Evolutionary conservation across 495 filamentous ascomycete genomes (phyloP).

Genomic region (Emericellopsis terricola): DNA sequence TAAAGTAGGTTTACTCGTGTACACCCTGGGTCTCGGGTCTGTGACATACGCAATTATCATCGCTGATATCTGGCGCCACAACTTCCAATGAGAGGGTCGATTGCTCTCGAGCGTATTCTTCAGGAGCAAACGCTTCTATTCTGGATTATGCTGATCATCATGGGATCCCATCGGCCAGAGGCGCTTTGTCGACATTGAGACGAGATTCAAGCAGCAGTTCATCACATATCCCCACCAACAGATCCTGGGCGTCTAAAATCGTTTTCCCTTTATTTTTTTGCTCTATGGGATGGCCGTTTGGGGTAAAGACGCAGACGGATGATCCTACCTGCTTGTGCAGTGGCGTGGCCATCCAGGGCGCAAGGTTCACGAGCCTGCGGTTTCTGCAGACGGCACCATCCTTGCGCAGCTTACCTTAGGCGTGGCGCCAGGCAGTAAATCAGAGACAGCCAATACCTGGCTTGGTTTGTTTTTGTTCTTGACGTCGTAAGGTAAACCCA

Average conservation of each 20-base stretch:
- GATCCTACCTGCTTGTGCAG: background rate
- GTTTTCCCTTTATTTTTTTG: background rate
- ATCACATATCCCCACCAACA: background rate
- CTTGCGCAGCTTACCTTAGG: background rate
- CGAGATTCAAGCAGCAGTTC: background rate
- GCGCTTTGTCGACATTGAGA: no score
- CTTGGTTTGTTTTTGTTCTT: background rate
- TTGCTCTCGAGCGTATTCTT: background rate
- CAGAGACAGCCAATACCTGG: background rate
- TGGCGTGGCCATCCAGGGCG: background rate
- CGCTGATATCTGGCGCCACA: no score
- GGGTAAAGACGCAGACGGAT: background rate
- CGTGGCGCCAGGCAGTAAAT: background rate
- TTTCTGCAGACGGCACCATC: background rate
- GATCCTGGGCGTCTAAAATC: background rate
- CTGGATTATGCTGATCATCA: background rate
- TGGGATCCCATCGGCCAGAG: no score
- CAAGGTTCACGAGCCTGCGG: background rate
- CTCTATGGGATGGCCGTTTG: background rate
- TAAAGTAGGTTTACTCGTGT: no score
- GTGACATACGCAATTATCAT: no score
- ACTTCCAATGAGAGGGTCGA: background rate
- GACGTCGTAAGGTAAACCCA: background rate
- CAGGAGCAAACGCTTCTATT: background rate
- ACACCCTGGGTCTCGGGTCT: no score